Evolutionary conservation across 2,329 filamentous ascomycete species (phyloP).

Genomic region (Botrytis aclada): DNA sequence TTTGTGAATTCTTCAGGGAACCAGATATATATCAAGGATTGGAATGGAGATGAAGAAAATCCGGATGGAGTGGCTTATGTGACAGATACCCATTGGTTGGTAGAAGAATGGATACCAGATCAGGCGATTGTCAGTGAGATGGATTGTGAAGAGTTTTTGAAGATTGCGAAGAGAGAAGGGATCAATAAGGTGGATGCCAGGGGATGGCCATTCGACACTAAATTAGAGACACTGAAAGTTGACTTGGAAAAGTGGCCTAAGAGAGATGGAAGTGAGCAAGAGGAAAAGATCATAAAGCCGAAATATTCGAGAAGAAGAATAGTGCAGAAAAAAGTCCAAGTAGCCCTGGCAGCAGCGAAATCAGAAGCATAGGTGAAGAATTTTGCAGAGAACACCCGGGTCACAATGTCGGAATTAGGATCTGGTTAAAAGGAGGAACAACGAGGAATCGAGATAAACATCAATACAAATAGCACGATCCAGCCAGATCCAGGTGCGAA

Average conservation of each 20-base stretch:
- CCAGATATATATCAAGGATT: not conserved
- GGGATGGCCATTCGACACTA: rapidly evolving
- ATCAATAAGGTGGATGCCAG: not conserved
- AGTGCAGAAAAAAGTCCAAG: too few relatives aligned
- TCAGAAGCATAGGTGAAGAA: too few relatives aligned
- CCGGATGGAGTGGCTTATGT: not conserved
- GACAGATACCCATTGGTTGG: slow-evolving; percentile 8
- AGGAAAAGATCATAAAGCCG: not conserved
- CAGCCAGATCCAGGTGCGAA: rapidly evolving
- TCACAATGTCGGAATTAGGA: too few relatives aligned
- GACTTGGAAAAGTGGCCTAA: not conserved
- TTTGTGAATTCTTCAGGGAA: not conserved
- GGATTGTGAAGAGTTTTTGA: not conserved
- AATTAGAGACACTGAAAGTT: not conserved
- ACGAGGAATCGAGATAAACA: not conserved
- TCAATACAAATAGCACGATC: not conserved
- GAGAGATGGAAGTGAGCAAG: not conserved
- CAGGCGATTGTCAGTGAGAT: slow-evolving; percentile 1
- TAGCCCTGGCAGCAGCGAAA: too few relatives aligned
- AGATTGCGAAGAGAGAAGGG: not conserved
- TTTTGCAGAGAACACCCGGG: too few relatives aligned
- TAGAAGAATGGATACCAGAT: not conserved
- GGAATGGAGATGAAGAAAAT: too few relatives aligned
- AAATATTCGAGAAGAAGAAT: not conserved
- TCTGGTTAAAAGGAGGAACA: not conserved